phyloP scores from a whole-genome alignment of 2,329 filamentous ascomycete genomes.

The Exophiala lecanii-corni region DNA sequence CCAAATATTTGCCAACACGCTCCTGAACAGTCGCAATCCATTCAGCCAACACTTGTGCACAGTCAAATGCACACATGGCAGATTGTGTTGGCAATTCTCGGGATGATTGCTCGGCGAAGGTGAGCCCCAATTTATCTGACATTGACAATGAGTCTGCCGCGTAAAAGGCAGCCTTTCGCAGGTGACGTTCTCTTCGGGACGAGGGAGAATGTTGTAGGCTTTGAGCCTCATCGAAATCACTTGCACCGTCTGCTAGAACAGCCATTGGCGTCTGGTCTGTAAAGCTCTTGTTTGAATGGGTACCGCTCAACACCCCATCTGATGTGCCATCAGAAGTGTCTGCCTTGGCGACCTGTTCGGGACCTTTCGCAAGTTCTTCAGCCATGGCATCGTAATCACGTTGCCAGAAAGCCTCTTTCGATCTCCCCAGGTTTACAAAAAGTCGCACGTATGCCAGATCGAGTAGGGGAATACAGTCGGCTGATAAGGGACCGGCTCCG shows the following conservation, averaged over 20 bases:
- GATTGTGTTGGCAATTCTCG: conserved; percentile 85
- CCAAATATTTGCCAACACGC: conserved; percentile 82
- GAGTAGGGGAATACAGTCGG: conserved; percentile 83
- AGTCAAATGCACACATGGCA: conserved; percentile 89
- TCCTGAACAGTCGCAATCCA: conserved; percentile 94
- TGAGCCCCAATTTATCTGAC: conserved; percentile 79
- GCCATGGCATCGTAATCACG: conserved; percentile 90
- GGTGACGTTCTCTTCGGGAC: conserved; percentile 75
- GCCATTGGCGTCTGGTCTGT: conserved; percentile 31
- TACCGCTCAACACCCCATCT: conserved; percentile 17
- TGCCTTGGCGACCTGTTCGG: conserved; percentile 69
- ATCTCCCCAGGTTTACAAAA: conserved; percentile 86
- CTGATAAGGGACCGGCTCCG: conserved; percentile 74
- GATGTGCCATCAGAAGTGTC: conserved; percentile 38
- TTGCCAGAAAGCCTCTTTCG: conserved; percentile 92
- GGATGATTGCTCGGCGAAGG: conserved; percentile 77
- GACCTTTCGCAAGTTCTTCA: conserved; percentile 74
- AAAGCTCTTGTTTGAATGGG: conserved; percentile 41
- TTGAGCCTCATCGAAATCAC: conserved; percentile 20
- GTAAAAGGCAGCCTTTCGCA: conserved; percentile 92
- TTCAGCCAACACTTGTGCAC: conserved; percentile 86
- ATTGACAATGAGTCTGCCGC: conserved; percentile 87
- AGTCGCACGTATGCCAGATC: conserved; percentile 89
- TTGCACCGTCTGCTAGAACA: conserved; percentile 31
- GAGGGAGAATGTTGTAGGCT: conserved; percentile 36